These are phyloP conservation scores for Calcarisporium arbuscula DNA, from an alignment of 2,329 filamentous ascomycete genomes.

Conservation along the genomic window DNA sequence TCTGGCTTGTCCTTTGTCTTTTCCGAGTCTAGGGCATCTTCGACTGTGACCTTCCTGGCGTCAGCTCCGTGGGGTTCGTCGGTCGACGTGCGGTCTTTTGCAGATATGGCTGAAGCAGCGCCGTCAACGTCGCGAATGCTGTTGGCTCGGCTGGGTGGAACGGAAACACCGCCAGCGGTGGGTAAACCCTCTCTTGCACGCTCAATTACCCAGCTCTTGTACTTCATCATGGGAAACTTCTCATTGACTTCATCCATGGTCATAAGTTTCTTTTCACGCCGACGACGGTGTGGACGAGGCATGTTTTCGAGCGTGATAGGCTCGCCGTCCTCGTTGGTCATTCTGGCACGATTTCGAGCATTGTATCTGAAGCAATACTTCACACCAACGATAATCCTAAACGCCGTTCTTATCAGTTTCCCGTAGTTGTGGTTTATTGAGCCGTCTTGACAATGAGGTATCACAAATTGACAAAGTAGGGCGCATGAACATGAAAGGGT, in stretches of 20 bases:
- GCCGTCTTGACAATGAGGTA: slow-evolving; percentile 14
- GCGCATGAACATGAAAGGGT: neutral
- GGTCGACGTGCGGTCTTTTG: slow-evolving; percentile 39
- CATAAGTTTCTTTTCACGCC: slow-evolving; percentile 98
- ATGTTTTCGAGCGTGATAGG: slow-evolving; percentile 83
- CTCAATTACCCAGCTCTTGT: slow-evolving; percentile 87
- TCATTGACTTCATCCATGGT: slow-evolving; percentile 98
- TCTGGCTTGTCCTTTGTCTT: slow-evolving; percentile 7
- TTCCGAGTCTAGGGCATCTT: slow-evolving; percentile 13
- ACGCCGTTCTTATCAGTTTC: too few relatives aligned
- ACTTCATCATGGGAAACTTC: slow-evolving; percentile 91
- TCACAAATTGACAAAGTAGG: neutral
- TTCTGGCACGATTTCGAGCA: slow-evolving; percentile 77
- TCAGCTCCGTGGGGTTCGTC: too few relatives aligned
- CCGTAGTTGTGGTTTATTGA: too few relatives aligned
- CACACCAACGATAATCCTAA: slow-evolving; percentile 98
- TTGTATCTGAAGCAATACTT: slow-evolving; percentile 99
- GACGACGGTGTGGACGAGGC: slow-evolving; percentile 75
- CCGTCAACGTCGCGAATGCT: slow-evolving; percentile 66
- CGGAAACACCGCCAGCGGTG: slow-evolving; percentile 75
- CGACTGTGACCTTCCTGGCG: slow-evolving; percentile 14
- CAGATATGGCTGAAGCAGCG: slow-evolving; percentile 36
- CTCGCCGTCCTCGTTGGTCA: slow-evolving; percentile 74
- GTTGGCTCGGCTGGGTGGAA: slow-evolving; percentile 63
- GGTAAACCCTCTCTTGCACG: slow-evolving; percentile 79